Percentiles rank a stretch among this genome's conserved stretches.
Conservation (phyloP, 1,284 basidiomycete species). For the Irpex sp. region DNA sequence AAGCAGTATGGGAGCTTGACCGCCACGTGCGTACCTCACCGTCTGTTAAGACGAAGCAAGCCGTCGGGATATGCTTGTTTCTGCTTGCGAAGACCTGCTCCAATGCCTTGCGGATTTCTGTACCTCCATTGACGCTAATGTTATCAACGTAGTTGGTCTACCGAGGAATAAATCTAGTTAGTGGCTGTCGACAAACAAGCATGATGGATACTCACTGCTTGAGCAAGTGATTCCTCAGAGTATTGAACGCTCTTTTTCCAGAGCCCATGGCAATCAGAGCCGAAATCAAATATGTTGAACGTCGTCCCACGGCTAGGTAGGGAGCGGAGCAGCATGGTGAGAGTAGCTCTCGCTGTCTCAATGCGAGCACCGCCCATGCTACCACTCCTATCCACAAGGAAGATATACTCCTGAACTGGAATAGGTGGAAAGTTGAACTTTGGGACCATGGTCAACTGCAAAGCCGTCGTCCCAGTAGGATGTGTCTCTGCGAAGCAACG, state of each 20-base stretch:
- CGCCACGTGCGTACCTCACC: constrained; percentile 9
- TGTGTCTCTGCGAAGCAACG: constrained; percentile 51
- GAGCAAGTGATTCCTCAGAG: constrained; percentile 26
- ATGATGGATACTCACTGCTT: constrained; percentile 34
- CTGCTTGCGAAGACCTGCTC: constrained; percentile 30
- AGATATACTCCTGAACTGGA: constrained; percentile 41
- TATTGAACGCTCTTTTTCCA: constrained; percentile 36
- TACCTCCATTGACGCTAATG: constrained; percentile 44
- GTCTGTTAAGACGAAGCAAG: constrained; percentile 33
- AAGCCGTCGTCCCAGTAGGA: constrained; percentile 35
- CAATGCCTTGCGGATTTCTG: constrained; percentile 42
- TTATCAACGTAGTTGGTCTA: constrained; percentile 28
- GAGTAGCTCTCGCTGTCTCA: constrained; percentile 35
- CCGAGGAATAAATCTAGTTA: background rate
- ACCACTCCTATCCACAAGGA: constrained; percentile 43
- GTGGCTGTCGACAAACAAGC: background rate
- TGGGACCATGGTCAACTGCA: constrained; percentile 51
- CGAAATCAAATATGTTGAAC: constrained; percentile 55
- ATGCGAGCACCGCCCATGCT: constrained; percentile 40
- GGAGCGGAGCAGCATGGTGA: constrained; percentile 36
- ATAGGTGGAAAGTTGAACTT: constrained; percentile 39
- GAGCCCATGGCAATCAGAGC: constrained; percentile 24
- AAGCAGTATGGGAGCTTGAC: too few relatives aligned
- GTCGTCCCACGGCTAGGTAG: constrained; percentile 33
- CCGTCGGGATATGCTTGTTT: constrained; percentile 32